These are phyloP conservation scores for Boletus smithii DNA, from an alignment of 1,284 basidiomycete species.

Conservation along the genomic window DNA sequence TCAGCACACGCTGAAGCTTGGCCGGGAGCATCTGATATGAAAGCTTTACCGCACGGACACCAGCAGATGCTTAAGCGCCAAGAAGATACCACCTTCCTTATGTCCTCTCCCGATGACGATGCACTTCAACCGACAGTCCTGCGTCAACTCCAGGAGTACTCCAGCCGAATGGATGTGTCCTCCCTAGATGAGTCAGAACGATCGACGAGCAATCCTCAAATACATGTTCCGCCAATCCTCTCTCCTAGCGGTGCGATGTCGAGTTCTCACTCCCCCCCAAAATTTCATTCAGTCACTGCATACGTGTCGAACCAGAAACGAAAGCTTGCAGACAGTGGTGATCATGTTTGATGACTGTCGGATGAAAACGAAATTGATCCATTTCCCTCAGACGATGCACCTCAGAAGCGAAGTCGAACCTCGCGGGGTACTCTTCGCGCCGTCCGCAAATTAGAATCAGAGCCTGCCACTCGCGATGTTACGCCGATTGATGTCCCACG, in stretches of 20 bases:
- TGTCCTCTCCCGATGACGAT: slow-evolving; percentile 3
- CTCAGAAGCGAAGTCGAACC: slow-evolving; percentile 21
- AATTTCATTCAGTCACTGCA: neutral
- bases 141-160: slow-evolving; percentile 21
- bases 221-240: neutral
- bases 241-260: neutral
- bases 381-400: slow-evolving; percentile 11
- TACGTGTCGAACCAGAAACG: slow-evolving; percentile 9
- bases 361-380: slow-evolving; percentile 5
- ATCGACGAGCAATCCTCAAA: neutral
- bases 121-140: slow-evolving; percentile 11
- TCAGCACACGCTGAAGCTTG: neutral
- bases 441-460: slow-evolving; percentile 23
- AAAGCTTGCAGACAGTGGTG: slow-evolving; percentile 13
- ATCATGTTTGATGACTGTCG: neutral
- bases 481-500: slow-evolving; percentile 19
- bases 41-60: neutral
- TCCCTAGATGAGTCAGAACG: neutral
- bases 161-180: slow-evolving; percentile 4
- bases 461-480: slow-evolving; percentile 24
- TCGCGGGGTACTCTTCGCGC: slow-evolving; percentile 11
- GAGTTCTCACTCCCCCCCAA: neutral
- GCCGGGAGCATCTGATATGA: neutral
- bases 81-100: slow-evolving; percentile 14
- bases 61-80: neutral